A percentile compares a stretch with the other conserved stretches of the same genome.
These are phyloP conservation scores for Pisolithus microcarpus DNA, from an alignment of 768 basidiomycete species.

Conservation along the genomic window DNA sequence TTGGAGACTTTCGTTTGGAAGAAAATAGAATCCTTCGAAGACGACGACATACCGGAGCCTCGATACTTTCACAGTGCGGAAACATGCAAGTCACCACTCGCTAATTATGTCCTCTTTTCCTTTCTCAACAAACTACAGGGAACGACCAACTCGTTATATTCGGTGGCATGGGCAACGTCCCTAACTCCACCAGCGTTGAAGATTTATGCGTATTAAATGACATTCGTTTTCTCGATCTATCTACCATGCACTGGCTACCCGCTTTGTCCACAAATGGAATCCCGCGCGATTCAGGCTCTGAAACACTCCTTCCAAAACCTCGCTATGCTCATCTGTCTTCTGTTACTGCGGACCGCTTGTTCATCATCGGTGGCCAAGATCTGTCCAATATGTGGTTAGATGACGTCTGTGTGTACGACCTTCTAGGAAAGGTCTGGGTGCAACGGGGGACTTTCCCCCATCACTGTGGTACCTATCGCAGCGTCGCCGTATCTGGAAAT, in stretches of 20 bases:
- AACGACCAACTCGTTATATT: slow-evolving; percentile 87
- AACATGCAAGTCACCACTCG: slow-evolving; percentile 44
- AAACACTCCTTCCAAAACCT: slow-evolving; percentile 62
- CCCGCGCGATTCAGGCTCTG: slow-evolving; percentile 33
- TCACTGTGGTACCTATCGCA: slow-evolving; percentile 96
- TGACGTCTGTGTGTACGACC: slow-evolving; percentile 86
- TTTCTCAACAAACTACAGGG: slow-evolving; percentile 38
- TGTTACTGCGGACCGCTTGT: slow-evolving; percentile 73
- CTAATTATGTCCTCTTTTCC: background rate
- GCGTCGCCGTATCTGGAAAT: slow-evolving; percentile 76
- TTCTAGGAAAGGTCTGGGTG: slow-evolving; percentile 67
- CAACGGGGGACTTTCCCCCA: slow-evolving; percentile 74
- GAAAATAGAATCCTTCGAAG: slow-evolving; percentile 48
- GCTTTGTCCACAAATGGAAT: slow-evolving; percentile 22
- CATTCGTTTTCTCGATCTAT: slow-evolving; percentile 81
- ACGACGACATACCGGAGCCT: slow-evolving; percentile 68
- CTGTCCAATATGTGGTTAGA: slow-evolving; percentile 90
- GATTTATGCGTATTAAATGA: slow-evolving; percentile 91
- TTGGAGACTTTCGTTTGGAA: slow-evolving; percentile 78
- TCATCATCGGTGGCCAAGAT: slow-evolving; percentile 94
- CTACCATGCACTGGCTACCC: slow-evolving; percentile 65
- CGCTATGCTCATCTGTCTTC: slow-evolving; percentile 94
- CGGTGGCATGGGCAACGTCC: slow-evolving; percentile 88
- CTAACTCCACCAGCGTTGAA: slow-evolving; percentile 62
- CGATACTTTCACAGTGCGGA: slow-evolving; percentile 96